These are phyloP conservation scores for Closterium sp. DNA, from an alignment of 139 green algal genomes.

Conservation along the genomic window DNA sequence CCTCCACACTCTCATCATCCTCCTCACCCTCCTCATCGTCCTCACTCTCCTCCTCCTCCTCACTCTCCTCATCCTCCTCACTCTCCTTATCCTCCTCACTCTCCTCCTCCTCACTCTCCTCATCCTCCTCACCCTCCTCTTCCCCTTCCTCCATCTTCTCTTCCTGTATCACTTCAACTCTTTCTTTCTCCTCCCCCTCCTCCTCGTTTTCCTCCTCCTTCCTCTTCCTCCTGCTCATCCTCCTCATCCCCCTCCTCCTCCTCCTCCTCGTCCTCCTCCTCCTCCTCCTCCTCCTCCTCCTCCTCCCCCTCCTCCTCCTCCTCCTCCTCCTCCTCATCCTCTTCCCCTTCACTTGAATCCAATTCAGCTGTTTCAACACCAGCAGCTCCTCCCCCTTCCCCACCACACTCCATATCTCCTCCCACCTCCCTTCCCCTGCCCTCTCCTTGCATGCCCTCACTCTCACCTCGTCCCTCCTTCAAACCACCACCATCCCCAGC, in stretches of 20 bases:
- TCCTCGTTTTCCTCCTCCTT: not conserved
- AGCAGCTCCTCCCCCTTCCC: not conserved
- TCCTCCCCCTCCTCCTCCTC: no score
- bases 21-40: not conserved
- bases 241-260: not conserved
- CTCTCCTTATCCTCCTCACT: not conserved
- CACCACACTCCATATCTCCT: not conserved
- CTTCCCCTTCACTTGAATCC: not conserved
- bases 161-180: not conserved
- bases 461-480: not conserved
- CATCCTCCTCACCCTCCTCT: not conserved
- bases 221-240: not conserved
- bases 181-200: not conserved
- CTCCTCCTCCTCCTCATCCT: not conserved
- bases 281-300: no score
- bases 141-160: not conserved
- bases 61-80: not conserved
- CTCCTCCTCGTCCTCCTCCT: not conserved
- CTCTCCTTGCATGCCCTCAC: not conserved
- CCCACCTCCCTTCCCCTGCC: not conserved
- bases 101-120: not conserved
- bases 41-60: not conserved
- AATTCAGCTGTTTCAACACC: not conserved
- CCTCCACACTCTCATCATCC: not conserved
- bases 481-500: no score